phyloP scores from a whole-genome alignment of 768 basidiomycete species.

The Ramaria sp. region DNA sequence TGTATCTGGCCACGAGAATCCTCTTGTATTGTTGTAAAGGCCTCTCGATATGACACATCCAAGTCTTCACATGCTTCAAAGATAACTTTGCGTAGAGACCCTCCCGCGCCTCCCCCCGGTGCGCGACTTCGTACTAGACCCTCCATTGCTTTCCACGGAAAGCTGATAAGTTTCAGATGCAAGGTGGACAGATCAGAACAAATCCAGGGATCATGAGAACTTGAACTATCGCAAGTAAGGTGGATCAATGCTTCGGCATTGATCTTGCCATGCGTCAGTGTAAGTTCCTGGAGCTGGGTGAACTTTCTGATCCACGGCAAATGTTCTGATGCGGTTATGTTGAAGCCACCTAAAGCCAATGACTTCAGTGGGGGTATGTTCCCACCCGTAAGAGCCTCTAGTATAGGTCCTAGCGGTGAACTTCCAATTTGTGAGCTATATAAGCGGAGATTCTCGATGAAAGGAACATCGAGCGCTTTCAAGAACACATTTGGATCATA shows the following conservation, averaged over 20 bases:
- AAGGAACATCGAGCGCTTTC: background rate
- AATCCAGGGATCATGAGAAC: background rate
- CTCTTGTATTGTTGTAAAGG: background rate
- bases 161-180: background rate
- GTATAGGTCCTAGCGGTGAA: background rate
- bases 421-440: background rate
- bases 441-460: background rate
- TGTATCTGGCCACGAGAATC: background rate
- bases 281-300: background rate
- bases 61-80: background rate
- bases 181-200: background rate
- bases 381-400: background rate
- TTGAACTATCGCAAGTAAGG: background rate
- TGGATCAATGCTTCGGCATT: background rate
- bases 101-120: background rate
- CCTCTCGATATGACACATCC: background rate
- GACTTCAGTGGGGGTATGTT: background rate
- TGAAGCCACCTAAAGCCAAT: background rate
- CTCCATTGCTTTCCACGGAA: background rate
- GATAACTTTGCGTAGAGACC: background rate
- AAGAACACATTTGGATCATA: background rate
- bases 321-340: background rate
- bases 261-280: background rate
- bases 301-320: background rate
- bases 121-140: background rate